These are phyloP conservation scores for Phytophthora rubi DNA, from an alignment of 352 stramenopile species.

Conservation along the genomic window DNA sequence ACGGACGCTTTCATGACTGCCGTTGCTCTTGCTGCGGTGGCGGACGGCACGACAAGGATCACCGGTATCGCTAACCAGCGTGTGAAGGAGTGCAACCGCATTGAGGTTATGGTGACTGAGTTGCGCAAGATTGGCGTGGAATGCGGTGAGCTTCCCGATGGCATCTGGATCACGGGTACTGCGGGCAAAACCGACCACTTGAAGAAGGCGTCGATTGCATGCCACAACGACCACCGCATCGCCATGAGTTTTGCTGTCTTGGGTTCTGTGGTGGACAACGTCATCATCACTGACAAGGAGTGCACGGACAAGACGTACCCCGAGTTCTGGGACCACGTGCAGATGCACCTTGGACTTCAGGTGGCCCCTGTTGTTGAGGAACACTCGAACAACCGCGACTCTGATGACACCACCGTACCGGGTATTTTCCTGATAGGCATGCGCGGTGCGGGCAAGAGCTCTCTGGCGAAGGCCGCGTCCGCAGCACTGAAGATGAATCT, in stretches of 20 bases:
- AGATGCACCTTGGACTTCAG: constrained; percentile 66
- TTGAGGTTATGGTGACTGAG: constrained; percentile 97
- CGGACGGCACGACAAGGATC: constrained; percentile 96
- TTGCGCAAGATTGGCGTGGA: constrained; percentile 94
- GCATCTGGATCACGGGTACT: constrained; percentile 80
- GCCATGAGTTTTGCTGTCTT: constrained; percentile 98
- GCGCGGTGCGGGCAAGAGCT: constrained; percentile 88
- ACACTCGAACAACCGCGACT: constrained; percentile 12
- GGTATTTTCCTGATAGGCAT: constrained; percentile 88
- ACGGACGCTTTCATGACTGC: constrained; percentile 99
- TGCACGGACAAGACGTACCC: constrained; percentile 99
- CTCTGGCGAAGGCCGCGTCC: constrained; percentile 64
- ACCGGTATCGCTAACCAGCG: constrained; percentile 98
- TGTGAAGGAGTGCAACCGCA: constrained; percentile 98
- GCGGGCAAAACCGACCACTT: constrained; percentile 55
- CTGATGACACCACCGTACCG: constrained; percentile 27
- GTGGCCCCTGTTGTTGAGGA: constrained; percentile 55
- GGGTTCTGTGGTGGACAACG: constrained; percentile 88
- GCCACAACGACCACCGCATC: constrained; percentile 98
- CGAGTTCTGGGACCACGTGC: constrained; percentile 93
- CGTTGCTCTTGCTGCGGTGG: constrained; percentile 94
- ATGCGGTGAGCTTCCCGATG: constrained; percentile 74
- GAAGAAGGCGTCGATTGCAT: constrained; percentile 72
- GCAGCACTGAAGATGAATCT: constrained; percentile 56
- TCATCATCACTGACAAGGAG: constrained; percentile 97